A percentile compares a stretch with the other conserved stretches of the same genome.
phyloP scores from a whole-genome alignment of 352 stramenopile genomes.

The Globisporangium viniferum region DNA sequence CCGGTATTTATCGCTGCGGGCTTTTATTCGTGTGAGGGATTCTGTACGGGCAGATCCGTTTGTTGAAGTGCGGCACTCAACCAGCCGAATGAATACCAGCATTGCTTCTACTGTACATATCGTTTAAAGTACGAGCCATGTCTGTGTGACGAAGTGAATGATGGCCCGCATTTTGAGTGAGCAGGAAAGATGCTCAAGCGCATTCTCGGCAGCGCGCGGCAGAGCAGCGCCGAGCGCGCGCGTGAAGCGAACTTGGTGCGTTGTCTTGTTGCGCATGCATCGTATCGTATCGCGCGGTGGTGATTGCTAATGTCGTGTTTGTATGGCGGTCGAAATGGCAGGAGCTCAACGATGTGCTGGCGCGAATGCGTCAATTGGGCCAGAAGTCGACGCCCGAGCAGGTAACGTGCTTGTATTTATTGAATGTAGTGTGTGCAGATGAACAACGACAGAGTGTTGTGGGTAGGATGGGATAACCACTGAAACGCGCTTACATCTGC shows the following conservation, averaged over 20 bases:
- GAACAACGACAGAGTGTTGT: too few species aligned
- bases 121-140: background rate
- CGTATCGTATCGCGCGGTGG: background rate
- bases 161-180: background rate
- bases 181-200: conserved; percentile 15
- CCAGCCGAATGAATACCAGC: too few species aligned
- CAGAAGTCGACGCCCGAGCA: conserved; percentile 53
- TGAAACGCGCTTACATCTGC: background rate
- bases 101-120: too few species aligned
- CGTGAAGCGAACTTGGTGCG: conserved; percentile 44
- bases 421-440: background rate
- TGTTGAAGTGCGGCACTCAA: too few species aligned
- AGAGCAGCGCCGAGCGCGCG: conserved; percentile 34
- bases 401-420: conserved; percentile 19
- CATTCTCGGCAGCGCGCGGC: conserved; percentile 33
- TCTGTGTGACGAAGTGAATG: background rate
- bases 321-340: conserved; percentile 15
- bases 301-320: background rate
- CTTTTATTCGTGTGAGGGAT: too few species aligned
- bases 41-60: too few species aligned
- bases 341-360: conserved; percentile 60
- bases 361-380: conserved; percentile 51
- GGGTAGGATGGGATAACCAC: background rate
- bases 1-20: too few species aligned
- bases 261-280: background rate